Conservation (phyloP, 345 rosid genomes). For the Sisymbrium irio region DNA sequence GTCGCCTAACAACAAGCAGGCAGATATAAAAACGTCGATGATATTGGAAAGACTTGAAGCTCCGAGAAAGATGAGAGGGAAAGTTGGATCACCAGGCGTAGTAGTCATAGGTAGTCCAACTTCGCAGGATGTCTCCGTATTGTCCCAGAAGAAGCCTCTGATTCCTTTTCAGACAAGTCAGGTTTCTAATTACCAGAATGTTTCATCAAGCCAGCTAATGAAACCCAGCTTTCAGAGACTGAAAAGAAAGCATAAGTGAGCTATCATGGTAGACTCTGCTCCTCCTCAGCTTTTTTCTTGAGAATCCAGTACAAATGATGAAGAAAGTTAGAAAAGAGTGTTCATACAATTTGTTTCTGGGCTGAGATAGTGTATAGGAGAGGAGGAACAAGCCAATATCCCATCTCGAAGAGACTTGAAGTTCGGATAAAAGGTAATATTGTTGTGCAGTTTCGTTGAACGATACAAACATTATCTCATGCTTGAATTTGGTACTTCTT, state of each 20-base stretch:
- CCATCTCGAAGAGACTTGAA: background rate
- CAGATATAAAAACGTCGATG: constrained; percentile 65
- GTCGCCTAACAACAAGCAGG: constrained; percentile 43
- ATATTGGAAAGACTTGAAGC: constrained; percentile 82
- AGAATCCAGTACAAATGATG: background rate
- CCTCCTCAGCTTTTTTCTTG: constrained; percentile 1
- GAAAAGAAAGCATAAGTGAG: constrained; percentile 54
- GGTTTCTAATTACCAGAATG: constrained; percentile 33
- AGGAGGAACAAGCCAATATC: background rate
- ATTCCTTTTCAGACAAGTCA: constrained; percentile 51
- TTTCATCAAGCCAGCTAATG: constrained; percentile 62
- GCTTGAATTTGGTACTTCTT: background rate
- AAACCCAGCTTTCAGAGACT: constrained; percentile 73
- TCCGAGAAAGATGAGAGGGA: constrained; percentile 62
- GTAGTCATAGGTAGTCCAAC: constrained; percentile 18
- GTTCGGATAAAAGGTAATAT: background rate
- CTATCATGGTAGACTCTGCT: constrained; percentile 6
- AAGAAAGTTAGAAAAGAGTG: background rate
- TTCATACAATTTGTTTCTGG: background rate
- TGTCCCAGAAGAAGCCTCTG: constrained; percentile 48
- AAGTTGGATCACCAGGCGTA: constrained; percentile 44
- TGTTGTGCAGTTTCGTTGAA: background rate
- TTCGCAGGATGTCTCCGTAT: constrained; percentile 27
- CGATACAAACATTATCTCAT: background rate
- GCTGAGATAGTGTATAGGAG: background rate